These are phyloP conservation scores for Zymoseptoria pseudotritici DNA, from an alignment of 2,329 filamentous ascomycete species.

Conservation along the genomic window DNA sequence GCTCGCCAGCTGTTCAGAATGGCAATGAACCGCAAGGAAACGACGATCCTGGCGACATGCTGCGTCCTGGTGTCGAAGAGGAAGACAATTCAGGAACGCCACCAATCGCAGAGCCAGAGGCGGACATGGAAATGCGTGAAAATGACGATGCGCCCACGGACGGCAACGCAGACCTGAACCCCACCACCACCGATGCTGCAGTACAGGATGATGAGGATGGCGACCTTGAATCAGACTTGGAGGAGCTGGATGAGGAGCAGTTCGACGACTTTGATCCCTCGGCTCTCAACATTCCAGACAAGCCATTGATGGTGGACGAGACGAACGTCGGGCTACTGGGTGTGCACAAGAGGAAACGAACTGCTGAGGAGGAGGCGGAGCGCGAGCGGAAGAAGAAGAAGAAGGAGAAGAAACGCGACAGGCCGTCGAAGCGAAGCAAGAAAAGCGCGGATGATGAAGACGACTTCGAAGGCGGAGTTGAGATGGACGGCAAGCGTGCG, in stretches of 20 bases:
- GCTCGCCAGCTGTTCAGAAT: conserved; percentile 34
- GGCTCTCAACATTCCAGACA: conserved; percentile 54
- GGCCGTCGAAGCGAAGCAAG: conserved; percentile 24
- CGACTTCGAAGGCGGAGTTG: conserved; percentile 35
- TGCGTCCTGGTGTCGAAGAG: conserved; percentile 42
- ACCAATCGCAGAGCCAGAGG: conserved; percentile 35
- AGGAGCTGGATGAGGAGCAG: conserved; percentile 58
- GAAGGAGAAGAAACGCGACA: conserved; percentile 20
- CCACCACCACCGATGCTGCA: conserved; percentile 25
- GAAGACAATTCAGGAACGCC: conserved; percentile 39
- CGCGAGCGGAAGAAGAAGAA: conserved; percentile 44
- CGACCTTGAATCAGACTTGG: conserved; percentile 54
- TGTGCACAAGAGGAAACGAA: conserved; percentile 59
- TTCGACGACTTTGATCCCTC: conserved; percentile 58
- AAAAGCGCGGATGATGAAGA: conserved; percentile 14
- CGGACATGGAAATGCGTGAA: conserved; percentile 41
- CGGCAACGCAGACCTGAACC: conserved; percentile 10
- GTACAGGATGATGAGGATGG: conserved; percentile 37
- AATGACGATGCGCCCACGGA: conserved; percentile 22
- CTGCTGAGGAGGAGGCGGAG: conserved; percentile 51
- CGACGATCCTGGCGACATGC: conserved; percentile 39
- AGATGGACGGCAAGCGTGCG: conserved; percentile 47
- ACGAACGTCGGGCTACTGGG: conserved; percentile 54
- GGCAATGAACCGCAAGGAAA: conserved; percentile 40
- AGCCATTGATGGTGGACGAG: conserved; percentile 53